Conservation (phyloP, 2,329 filamentous ascomycete species). For the Sporothrix luriei region DNA sequence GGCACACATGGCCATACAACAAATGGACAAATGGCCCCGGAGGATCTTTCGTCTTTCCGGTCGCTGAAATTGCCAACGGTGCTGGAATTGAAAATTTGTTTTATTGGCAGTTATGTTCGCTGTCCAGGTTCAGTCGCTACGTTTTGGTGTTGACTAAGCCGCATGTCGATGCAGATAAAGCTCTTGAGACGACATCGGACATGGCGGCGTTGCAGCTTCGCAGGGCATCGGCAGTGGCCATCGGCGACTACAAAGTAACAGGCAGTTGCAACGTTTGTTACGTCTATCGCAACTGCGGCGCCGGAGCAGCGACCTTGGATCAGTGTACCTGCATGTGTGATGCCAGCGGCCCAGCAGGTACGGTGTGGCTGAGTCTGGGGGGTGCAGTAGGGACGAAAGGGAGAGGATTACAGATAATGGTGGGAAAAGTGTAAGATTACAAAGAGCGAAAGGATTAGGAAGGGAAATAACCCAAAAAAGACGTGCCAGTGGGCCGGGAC, state of each 20-base stretch:
- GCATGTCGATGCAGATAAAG: neutral
- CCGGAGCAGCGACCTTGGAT: constrained; percentile 3
- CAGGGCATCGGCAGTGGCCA: neutral
- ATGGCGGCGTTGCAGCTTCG: neutral
- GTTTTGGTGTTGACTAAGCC: neutral
- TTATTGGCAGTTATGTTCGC: too few relatives aligned
- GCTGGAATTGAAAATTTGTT: too few relatives aligned
- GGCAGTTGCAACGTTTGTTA: neutral
- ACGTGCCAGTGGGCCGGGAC: neutral
- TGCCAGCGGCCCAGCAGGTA: constrained; percentile 19
- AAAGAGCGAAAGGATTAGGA: neutral
- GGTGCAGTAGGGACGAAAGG: neutral
- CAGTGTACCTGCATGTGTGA: constrained; percentile 27
- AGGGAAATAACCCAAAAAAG: neutral
- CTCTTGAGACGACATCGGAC: neutral
- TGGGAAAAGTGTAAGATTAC: neutral
- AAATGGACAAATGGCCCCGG: neutral
- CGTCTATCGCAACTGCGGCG: neutral
- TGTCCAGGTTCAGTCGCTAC: too few relatives aligned
- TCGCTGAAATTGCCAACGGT: neutral
- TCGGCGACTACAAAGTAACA: neutral
- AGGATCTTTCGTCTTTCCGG: neutral
- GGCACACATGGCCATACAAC: neutral
- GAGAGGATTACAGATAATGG: neutral
- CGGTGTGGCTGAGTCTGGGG: constrained; percentile 23